Conservation (phyloP, 2,329 filamentous ascomycete genomes). For the Colletotrichum brevisporum region DNA sequence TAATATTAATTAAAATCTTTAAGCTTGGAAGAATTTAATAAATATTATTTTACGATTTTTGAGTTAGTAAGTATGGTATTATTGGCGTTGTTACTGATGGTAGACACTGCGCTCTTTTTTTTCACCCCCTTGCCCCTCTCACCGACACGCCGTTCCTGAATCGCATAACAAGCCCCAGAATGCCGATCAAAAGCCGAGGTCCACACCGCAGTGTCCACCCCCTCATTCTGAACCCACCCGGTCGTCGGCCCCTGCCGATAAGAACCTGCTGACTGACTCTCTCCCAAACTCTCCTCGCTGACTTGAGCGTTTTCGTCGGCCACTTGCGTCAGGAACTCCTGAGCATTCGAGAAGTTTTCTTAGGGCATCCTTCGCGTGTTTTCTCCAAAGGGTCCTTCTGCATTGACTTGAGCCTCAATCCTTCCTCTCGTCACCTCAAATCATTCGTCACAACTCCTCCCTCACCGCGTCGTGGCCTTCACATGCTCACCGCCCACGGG, state of each 20-base stretch:
- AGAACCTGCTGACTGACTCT: not conserved
- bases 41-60: no score
- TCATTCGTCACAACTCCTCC: not conserved
- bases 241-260: not conserved
- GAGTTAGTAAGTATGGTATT: no score
- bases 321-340: no score
- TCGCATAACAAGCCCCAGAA: slow-evolving; percentile 2
- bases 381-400: not conserved
- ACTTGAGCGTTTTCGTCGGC: no score
- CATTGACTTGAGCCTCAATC: not conserved
- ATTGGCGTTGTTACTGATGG: no score
- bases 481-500: slow-evolving; percentile 1
- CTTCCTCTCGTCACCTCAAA: not conserved
- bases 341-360: not conserved
- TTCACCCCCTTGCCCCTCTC: no score
- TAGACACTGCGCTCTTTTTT: no score
- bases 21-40: no score
- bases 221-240: no score
- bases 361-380: slow-evolving; percentile 1
- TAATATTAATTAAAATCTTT: no score
- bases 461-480: not conserved
- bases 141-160: not conserved
- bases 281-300: not conserved
- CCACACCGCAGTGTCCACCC: no score
- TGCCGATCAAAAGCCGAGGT: slow-evolving; percentile 37